Evolutionary conservation across 2,329 filamentous ascomycete genomes (phyloP), one percentile per base, ranked within the genome.

Genomic region (Aciculosporium take): DNA sequence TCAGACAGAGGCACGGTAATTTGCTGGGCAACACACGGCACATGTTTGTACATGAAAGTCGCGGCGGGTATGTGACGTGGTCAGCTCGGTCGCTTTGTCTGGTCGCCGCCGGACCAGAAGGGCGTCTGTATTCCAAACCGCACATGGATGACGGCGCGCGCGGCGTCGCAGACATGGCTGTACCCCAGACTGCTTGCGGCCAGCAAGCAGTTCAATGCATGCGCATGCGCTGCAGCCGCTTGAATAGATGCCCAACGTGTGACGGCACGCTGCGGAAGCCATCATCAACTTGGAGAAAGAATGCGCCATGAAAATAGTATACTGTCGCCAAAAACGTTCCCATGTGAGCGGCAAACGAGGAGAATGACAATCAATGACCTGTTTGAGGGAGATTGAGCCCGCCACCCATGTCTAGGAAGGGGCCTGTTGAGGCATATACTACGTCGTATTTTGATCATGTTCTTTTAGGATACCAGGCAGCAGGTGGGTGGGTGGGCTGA

Each of bases 51-150:
- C 25, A 27, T 21, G 36, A 29, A 20, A 23, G 29, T 31, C n/a
- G 24, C 24, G 28, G 41, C 21, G 44, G 37, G 32, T 23, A 42
- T 45, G 40, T 42, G 46, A 46, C 46, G 46, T 46, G 42, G 40
- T 42, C 37, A 36, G 35, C 39, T 23, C 29, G 13, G 35, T 43
- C 44, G 43, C 38, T 30, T 32, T 28, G n/a, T n/a, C n/a, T n/a
- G n/a, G n/a, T 18, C 31, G 15, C 23, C 5, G 40, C 42, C 6
- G 27, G 27, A 12, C 27, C 27, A 28, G 27, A 28, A 41, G 37
- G 37, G 37, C 31, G n/a, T 31, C 13, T 17, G 5, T 15, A 5
- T n/a, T 5, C 13, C 27, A 28, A 4, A 10, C 37, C 27, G 15
- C 21, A 18, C 27, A 23, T 23, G 21, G 3, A 32, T 34, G 20